Percentiles rank a stretch among this genome's conserved stretches.
Evolutionary conservation across 2,329 filamentous ascomycete species (phyloP).

Genomic region (Colletotrichum chlorophyti): DNA sequence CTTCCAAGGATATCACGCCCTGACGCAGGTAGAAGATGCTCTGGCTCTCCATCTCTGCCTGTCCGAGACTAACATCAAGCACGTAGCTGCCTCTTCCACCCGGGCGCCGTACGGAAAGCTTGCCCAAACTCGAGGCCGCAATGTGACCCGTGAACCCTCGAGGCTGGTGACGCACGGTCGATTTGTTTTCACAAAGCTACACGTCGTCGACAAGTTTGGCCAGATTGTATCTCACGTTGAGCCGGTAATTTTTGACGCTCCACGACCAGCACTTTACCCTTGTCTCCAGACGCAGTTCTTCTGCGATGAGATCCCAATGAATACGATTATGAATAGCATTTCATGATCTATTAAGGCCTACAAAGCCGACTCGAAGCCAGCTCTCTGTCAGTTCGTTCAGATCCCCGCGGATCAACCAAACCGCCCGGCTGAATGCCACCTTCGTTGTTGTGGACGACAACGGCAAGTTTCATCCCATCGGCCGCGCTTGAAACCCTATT

Average conservation of each 20-base stretch:
- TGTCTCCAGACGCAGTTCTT: background rate
- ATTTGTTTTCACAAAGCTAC: constrained; percentile 51
- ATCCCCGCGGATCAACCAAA: constrained; percentile 50
- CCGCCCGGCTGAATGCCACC: constrained; percentile 41
- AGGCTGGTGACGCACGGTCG: constrained; percentile 57
- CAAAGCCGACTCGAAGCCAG: background rate
- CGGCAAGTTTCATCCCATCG: background rate
- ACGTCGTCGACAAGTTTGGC: constrained; percentile 58
- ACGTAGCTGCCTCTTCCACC: constrained; percentile 37
- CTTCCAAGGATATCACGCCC: constrained; percentile 46
- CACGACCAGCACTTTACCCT: background rate
- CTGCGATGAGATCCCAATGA: background rate
- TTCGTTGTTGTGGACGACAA: constrained; percentile 35
- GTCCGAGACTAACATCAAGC: constrained; percentile 25
- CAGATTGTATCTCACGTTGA: constrained; percentile 34
- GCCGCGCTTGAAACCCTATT: background rate
- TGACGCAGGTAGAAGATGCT: constrained; percentile 38
- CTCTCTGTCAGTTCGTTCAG: constrained; percentile 45
- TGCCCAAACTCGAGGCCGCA: constrained; percentile 31
- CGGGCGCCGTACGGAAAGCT: constrained; percentile 44
- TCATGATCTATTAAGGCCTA: background rate
- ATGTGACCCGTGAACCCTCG: constrained; percentile 39
- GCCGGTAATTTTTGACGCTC: background rate
- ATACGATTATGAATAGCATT: background rate
- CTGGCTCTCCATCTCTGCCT: constrained; percentile 32